These are phyloP conservation scores for Leishmania gerbilli DNA, from an alignment of 208 protist genomes.

Conservation along the genomic window DNA sequence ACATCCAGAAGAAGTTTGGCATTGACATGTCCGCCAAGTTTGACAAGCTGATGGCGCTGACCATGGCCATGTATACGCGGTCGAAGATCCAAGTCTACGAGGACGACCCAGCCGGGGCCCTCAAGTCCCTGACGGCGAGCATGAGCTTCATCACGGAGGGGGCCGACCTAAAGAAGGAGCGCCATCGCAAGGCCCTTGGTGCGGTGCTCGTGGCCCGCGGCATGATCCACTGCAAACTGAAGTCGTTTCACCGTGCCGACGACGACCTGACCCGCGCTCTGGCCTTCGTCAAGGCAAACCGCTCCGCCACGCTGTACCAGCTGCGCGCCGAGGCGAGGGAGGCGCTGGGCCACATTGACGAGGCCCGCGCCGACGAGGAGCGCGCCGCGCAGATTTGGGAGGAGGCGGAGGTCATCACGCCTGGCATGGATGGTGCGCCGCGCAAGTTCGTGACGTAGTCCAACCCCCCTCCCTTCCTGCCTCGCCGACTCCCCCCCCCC, in stretches of 20 bases:
- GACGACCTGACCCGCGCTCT: conserved; percentile 84
- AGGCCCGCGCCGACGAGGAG: conserved; percentile 83
- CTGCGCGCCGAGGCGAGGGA: conserved; percentile 86
- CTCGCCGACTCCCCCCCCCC: neutral
- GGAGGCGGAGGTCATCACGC: conserved; percentile 78
- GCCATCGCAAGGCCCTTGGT: conserved; percentile 84
- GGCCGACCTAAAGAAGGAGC: conserved; percentile 59
- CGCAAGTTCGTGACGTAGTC: conserved; percentile 84
- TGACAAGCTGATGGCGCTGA: conserved; percentile 87
- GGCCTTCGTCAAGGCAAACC: conserved; percentile 75
- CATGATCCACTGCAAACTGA: conserved; percentile 87
- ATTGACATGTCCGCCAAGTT: conserved; percentile 86
- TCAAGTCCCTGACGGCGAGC: conserved; percentile 84
- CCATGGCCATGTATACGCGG: conserved; percentile 87
- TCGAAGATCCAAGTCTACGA: conserved; percentile 91
- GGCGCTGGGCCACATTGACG: conserved; percentile 78
- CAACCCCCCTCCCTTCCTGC: neutral
- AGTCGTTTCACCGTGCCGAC: conserved; percentile 76
- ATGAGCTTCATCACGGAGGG: conserved; percentile 77
- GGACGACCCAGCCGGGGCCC: conserved; percentile 81
- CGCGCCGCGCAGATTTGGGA: conserved; percentile 88
- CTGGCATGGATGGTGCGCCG: conserved; percentile 70
- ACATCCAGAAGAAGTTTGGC: conserved; percentile 89
- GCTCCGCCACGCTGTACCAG: conserved; percentile 83
- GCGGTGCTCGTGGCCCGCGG: conserved; percentile 77